A percentile compares a stretch with the other conserved stretches of the same genome.
These are phyloP conservation scores for Cryptosporidium sp. DNA, from an alignment of 169 alveolate genomes.

Conservation along the genomic window DNA sequence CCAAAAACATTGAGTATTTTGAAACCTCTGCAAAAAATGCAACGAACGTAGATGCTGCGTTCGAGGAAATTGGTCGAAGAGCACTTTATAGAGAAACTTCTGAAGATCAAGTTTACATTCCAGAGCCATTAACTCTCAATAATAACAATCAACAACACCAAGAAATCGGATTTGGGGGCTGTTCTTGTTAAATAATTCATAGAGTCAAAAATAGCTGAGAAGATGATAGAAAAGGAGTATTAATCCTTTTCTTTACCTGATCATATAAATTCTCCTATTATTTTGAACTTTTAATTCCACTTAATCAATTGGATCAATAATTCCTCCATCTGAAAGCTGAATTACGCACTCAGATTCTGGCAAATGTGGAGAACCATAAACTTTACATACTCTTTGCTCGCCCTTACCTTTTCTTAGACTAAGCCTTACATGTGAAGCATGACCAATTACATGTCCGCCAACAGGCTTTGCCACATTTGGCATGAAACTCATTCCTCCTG, in stretches of 20 bases:
- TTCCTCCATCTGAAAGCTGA: slow-evolving; percentile 87
- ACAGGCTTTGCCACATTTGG: slow-evolving; percentile 93
- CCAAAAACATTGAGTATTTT: slow-evolving; percentile 92
- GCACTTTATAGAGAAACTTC: slow-evolving; percentile 87
- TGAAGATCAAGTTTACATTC: slow-evolving; percentile 86
- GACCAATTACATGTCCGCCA: slow-evolving; percentile 99
- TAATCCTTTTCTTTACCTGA: neutral
- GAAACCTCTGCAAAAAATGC: slow-evolving; percentile 98
- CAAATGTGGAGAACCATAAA: slow-evolving; percentile 95
- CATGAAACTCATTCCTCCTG: slow-evolving; percentile 90
- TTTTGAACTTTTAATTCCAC: neutral
- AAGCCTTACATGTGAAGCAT: slow-evolving; percentile 95
- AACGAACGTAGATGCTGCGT: slow-evolving; percentile 94
- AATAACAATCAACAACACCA: slow-evolving; percentile 22
- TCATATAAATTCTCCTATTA: neutral
- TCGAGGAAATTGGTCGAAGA: slow-evolving; percentile 90
- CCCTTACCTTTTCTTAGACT: slow-evolving; percentile 96
- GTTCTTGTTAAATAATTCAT: slow-evolving; percentile 39
- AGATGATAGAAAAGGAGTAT: neutral
- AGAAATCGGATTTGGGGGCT: slow-evolving; percentile 63
- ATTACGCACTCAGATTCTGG: slow-evolving; percentile 95
- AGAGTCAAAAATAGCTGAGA: neutral
- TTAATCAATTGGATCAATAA: slow-evolving; percentile 83
- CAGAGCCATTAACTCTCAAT: slow-evolving; percentile 67
- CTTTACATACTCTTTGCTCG: slow-evolving; percentile 94